Conservation (phyloP, 2,329 filamentous ascomycete species). For the Xylariaceae sp. region DNA sequence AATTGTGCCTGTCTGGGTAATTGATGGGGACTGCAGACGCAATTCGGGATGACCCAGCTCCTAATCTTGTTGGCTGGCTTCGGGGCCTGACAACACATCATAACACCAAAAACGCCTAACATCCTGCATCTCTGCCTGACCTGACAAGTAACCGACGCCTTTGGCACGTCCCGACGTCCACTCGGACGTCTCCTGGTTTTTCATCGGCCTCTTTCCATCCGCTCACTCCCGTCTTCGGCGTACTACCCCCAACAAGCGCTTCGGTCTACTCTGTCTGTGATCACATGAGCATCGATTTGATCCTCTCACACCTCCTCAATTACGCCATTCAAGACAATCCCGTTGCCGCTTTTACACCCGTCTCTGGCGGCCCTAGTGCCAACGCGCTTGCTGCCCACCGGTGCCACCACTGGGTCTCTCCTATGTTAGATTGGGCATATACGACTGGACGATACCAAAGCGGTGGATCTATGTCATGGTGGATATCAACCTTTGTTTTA, state of each 20-base stretch:
- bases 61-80: conserved; percentile 22
- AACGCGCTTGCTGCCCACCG: conserved; percentile 35
- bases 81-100: conserved; percentile 48
- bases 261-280: conserved; percentile 22
- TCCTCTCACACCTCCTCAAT: conserved; percentile 17
- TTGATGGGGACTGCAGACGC: conserved; percentile 11
- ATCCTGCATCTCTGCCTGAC: conserved; percentile 45
- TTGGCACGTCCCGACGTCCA: conserved; percentile 23
- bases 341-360: conserved; percentile 30
- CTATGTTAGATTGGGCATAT: conserved; percentile 17
- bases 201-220: conserved; percentile 13
- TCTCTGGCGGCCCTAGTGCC: conserved; percentile 30
- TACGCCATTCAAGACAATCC: conserved; percentile 21
- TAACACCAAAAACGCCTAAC: conserved; percentile 38
- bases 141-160: conserved; percentile 29
- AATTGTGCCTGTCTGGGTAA: conserved; percentile 1
- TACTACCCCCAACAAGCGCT: conserved; percentile 19
- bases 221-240: conserved; percentile 14
- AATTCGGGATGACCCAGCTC: conserved; percentile 10
- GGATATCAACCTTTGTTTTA: conserved; percentile 11
- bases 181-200: conserved; percentile 24
- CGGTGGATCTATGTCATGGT: conserved; percentile 11
- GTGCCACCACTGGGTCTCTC: conserved; percentile 17
- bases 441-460: conserved; percentile 18
- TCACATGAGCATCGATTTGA: conserved; percentile 18